phyloP scores from a whole-genome alignment of 192 early-diverging fungal species.

The Phlyctochytrium planicorne region DNA sequence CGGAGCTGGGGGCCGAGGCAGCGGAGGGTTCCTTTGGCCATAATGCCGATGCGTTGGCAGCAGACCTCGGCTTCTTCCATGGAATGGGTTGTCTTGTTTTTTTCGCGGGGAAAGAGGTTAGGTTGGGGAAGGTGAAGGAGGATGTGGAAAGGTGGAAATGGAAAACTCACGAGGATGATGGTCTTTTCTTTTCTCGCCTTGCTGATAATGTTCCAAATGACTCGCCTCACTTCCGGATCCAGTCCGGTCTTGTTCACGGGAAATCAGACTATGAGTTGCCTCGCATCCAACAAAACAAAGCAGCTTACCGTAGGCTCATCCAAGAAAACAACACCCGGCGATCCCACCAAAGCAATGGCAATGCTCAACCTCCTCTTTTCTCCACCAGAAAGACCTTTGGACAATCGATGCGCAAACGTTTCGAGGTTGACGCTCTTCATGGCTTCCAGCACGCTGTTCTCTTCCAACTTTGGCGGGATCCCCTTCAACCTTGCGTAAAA shows the following conservation, averaged over 20 bases:
- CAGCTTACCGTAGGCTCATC: constrained; percentile 68
- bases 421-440: constrained; percentile 55
- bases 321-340: constrained; percentile 69
- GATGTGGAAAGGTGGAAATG: neutral
- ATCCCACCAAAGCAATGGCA: constrained; percentile 71
- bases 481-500: constrained; percentile 76
- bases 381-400: constrained; percentile 69
- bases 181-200: constrained; percentile 58
- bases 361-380: constrained; percentile 75
- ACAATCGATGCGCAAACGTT: constrained; percentile 52
- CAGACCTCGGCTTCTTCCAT: constrained; percentile 81
- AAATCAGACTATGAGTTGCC: neutral
- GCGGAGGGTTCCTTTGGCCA: constrained; percentile 68
- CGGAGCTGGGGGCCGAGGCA: constrained; percentile 61
- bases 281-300: constrained; percentile 24
- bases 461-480: constrained; percentile 44
- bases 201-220: constrained; percentile 72
- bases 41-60: constrained; percentile 74
- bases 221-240: constrained; percentile 69
- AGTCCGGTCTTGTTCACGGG: constrained; percentile 52
- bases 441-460: constrained; percentile 39
- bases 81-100: constrained; percentile 63
- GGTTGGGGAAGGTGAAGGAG: too few relatives aligned
- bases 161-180: constrained; percentile 46
- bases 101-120: neutral